Conservation (phyloP, 2,329 filamentous ascomycete species). For the Fusarium drepaniforme region DNA sequence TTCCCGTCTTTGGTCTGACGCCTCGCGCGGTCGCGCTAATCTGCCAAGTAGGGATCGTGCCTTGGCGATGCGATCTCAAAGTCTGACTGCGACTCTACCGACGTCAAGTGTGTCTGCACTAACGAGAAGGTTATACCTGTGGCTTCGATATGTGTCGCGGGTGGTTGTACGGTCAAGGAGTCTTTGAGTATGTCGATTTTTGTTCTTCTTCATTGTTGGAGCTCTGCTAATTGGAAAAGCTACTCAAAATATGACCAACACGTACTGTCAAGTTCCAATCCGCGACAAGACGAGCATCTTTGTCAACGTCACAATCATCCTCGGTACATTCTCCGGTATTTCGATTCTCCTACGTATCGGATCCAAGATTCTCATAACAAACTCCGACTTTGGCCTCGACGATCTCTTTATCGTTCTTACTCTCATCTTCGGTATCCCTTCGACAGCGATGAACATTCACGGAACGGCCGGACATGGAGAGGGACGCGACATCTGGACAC, state of each 20-base stretch:
- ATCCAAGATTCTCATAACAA: slow-evolving; percentile 30
- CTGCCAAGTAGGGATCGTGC: slow-evolving; percentile 20
- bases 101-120: slow-evolving; percentile 36
- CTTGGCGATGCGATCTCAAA: slow-evolving; percentile 25
- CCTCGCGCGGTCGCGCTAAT: slow-evolving; percentile 21
- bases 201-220: neutral
- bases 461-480: slow-evolving; percentile 29
- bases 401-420: slow-evolving; percentile 31
- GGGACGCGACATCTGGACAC: slow-evolving; percentile 33
- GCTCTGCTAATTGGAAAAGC: slow-evolving; percentile 13
- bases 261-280: slow-evolving; percentile 20
- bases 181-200: slow-evolving; percentile 23
- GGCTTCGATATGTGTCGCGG: slow-evolving; percentile 34
- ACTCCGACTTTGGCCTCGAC: slow-evolving; percentile 32
- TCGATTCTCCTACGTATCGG: slow-evolving; percentile 30
- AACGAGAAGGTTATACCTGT: slow-evolving; percentile 9
- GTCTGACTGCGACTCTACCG: slow-evolving; percentile 32
- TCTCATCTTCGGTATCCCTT: slow-evolving; percentile 21
- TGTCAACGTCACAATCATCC: slow-evolving; percentile 28
- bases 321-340: slow-evolving; percentile 30
- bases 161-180: slow-evolving; percentile 35
- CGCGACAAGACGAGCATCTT: slow-evolving; percentile 28
- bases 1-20: neutral
- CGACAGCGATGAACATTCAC: slow-evolving; percentile 29
- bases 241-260: slow-evolving; percentile 27